phyloP scores from a whole-genome alignment of 495 filamentous ascomycete genomes.

The Penicillium silybi region DNA sequence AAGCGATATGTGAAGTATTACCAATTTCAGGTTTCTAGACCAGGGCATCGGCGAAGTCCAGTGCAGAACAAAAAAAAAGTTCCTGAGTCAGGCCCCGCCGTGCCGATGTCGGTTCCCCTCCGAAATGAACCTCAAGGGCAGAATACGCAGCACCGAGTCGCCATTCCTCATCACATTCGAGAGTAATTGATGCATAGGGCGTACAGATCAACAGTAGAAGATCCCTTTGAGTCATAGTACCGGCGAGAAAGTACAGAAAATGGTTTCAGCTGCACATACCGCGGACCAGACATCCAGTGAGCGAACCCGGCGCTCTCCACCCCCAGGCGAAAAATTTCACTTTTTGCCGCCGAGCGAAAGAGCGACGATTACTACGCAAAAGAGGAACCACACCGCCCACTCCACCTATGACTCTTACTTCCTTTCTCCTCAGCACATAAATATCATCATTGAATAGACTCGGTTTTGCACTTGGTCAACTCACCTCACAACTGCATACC shows the following conservation, averaged over 20 bases:
- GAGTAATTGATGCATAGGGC: background rate
- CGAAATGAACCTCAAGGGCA: background rate
- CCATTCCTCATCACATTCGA: background rate
- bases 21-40: background rate
- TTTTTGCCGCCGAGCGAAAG: slow-evolving; percentile 24
- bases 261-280: background rate
- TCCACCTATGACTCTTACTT: slow-evolving; percentile 27
- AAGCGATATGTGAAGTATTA: background rate
- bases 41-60: background rate
- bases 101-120: slow-evolving; percentile 6
- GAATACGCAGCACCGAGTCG: background rate
- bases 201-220: background rate
- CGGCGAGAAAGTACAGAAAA: background rate
- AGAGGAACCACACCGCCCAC: slow-evolving; percentile 20
- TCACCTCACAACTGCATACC: background rate
- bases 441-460: slow-evolving; percentile 11
- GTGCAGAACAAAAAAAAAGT: background rate
- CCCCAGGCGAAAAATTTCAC: slow-evolving; percentile 13
- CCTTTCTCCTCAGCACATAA: slow-evolving; percentile 9
- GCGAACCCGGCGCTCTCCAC: slow-evolving; percentile 14
- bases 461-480: background rate
- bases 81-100: background rate
- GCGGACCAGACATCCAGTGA: slow-evolving; percentile 2
- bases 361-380: slow-evolving; percentile 24
- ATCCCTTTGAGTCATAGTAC: background rate